Evolutionary conservation across 192 early-diverging fungal species (phyloP).

Genomic region (Dissophora globulifera): DNA sequence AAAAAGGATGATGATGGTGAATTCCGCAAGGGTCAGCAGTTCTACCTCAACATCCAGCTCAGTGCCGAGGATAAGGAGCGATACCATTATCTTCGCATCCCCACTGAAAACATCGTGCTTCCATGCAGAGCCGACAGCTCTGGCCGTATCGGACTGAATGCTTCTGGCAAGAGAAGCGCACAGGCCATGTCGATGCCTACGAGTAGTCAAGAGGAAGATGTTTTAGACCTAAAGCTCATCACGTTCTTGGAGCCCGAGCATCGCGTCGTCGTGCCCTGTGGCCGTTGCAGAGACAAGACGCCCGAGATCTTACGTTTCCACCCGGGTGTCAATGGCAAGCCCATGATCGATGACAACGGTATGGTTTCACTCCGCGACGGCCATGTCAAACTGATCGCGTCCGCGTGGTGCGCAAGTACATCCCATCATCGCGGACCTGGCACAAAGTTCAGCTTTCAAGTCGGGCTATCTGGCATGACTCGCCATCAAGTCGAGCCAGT

Average conservation of each 20-base stretch:
- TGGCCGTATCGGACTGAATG: constrained; percentile 37
- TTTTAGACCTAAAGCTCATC: constrained; percentile 34
- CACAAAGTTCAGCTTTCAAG: constrained; percentile 51
- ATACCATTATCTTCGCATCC: constrained; percentile 42
- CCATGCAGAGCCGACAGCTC: constrained; percentile 37
- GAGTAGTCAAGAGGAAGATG: constrained; percentile 46
- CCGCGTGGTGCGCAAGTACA: constrained; percentile 52
- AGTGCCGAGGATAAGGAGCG: constrained; percentile 35
- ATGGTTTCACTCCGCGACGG: constrained; percentile 43
- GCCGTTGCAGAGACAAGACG: constrained; percentile 52
- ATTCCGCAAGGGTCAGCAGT: constrained; percentile 54
- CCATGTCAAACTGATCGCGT: constrained; percentile 51
- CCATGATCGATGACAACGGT: constrained; percentile 54
- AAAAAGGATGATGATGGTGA: constrained; percentile 53
- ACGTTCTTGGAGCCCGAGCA: constrained; percentile 49
- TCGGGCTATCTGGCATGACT: constrained; percentile 28
- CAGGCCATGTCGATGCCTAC: constrained; percentile 38
- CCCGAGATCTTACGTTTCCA: constrained; percentile 49
- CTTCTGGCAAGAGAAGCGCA: constrained; percentile 43
- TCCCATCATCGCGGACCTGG: constrained; percentile 53
- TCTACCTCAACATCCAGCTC: constrained; percentile 49
- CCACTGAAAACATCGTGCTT: constrained; percentile 50
- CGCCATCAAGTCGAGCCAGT: constrained; percentile 34
- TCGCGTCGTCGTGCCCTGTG: constrained; percentile 48
- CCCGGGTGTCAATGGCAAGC: constrained; percentile 52